Base-by-base conservation (phyloP, 1,284 basidiomycete genomes). In the Ustilago lituana region DNA sequence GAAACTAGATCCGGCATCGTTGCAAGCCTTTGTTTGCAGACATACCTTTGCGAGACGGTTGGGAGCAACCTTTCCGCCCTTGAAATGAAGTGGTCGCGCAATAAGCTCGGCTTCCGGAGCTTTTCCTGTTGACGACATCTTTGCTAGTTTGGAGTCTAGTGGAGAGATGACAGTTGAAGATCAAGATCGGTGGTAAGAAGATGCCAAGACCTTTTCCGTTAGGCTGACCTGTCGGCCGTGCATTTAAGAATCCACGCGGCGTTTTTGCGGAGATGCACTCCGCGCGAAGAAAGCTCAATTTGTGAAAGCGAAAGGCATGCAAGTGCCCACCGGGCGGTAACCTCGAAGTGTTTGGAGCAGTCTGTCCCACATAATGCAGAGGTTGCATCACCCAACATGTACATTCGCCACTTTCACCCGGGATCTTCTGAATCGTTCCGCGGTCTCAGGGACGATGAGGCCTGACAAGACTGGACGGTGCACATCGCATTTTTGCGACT, bases 11-110 rank as follows among this genome's bases (percentile, higher is more conserved):
- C n/a, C n/a, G n/a, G n/a, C n/a, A n/a, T n/a, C n/a, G n/a, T n/a
- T n/a, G n/a, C n/a, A n/a, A n/a, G n/a, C n/a, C n/a, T n/a, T n/a
- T n/a, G n/a, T 26, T 24, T 8, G 4, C 14, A 20, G 2, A 50
- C 83, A 50, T 43, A 85, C 86, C 83, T 87, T 87, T 53, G 84
- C 84, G 12, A 87, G 82, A 14, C 86, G 81, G 69, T 86, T 87
- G 2, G 81, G 83, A 1, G 85, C 67, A 1, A 76, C 55, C 4
- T 82, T 78, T 2, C 86, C 86, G 69, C 85, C 89, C 11, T 89
- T 89, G 6, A 91, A 84, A 5, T 77, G 76, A 40, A 87, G 73
- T 6, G 86, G 82, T 0, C 84, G 83, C 38, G 86, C 83, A 3
- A 86, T 70, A 23, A 58, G 48, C 43, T 57, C 57, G 17, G 53